These are phyloP conservation scores for Yarrowia phangngaensis DNA, from an alignment of 805 yeast genomes.

Conservation along the genomic window DNA sequence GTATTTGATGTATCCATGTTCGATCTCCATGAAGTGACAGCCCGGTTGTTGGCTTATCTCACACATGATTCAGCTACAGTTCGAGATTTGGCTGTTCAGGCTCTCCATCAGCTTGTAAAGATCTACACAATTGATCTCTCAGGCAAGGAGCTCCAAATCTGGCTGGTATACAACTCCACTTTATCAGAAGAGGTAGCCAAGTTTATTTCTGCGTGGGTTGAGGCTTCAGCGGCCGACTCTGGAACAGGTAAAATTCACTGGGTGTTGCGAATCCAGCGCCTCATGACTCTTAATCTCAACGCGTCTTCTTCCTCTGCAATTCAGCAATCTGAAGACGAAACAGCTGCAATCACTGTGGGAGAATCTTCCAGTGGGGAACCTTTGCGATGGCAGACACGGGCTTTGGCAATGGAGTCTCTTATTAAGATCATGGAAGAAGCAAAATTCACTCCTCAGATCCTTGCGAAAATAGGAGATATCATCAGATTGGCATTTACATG, in stretches of 20 bases:
- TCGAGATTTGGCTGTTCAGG: constrained; percentile 47
- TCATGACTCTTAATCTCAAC: constrained; percentile 20
- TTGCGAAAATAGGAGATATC: constrained; percentile 48
- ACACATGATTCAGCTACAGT: constrained; percentile 29
- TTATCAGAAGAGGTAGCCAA: constrained; percentile 45
- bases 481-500: constrained; percentile 77
- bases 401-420: constrained; percentile 38
- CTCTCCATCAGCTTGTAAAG: constrained; percentile 58
- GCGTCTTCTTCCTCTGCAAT: constrained; percentile 38
- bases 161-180: constrained; percentile 54
- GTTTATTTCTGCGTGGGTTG: constrained; percentile 59
- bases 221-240: constrained; percentile 40
- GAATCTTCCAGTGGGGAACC: constrained; percentile 38
- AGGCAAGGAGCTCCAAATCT: constrained; percentile 48
- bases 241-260: constrained; percentile 40
- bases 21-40: constrained; percentile 36
- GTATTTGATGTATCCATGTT: constrained; percentile 47
- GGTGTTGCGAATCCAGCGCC: constrained; percentile 52
- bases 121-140: constrained; percentile 46
- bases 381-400: constrained; percentile 46
- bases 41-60: constrained; percentile 26
- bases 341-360: constrained; percentile 38
- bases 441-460: constrained; percentile 32
- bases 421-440: constrained; percentile 35
- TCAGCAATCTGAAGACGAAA: constrained; percentile 21